Evolutionary conservation across 2,329 filamentous ascomycete genomes (phyloP).

Genomic region (Zymoseptoria pseudotritici): DNA sequence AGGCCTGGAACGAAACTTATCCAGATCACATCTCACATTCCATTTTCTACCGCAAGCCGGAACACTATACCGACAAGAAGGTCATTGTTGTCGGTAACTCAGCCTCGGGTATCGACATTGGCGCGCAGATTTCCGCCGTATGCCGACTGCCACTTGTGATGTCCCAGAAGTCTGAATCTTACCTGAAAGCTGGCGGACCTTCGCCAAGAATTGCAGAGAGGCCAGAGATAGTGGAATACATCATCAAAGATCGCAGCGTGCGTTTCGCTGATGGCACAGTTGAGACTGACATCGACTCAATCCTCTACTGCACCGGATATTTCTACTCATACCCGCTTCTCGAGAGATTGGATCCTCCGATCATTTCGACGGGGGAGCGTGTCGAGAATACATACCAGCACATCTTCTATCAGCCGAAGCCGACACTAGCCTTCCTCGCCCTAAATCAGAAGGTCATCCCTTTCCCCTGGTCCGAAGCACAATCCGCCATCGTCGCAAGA

Average conservation of each 20-base stretch:
- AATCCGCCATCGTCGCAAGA: slow-evolving; percentile 68
- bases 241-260: slow-evolving; percentile 53
- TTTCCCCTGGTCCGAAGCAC: slow-evolving; percentile 71
- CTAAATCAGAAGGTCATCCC: slow-evolving; percentile 82
- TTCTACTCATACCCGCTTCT: slow-evolving; percentile 77
- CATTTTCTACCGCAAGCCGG: slow-evolving; percentile 67
- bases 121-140: slow-evolving; percentile 60
- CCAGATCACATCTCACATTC: slow-evolving; percentile 47
- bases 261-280: slow-evolving; percentile 59
- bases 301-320: slow-evolving; percentile 87
- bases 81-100: slow-evolving; percentile 79
- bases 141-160: slow-evolving; percentile 57
- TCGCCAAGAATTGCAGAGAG: slow-evolving; percentile 50
- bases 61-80: slow-evolving; percentile 57
- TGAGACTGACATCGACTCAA: slow-evolving; percentile 61
- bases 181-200: slow-evolving; percentile 32
- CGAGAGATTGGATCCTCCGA: slow-evolving; percentile 40
- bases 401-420: slow-evolving; percentile 65
- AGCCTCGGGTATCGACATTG: slow-evolving; percentile 78
- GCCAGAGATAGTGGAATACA: slow-evolving; percentile 47
- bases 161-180: slow-evolving; percentile 49
- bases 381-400: slow-evolving; percentile 72
- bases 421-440: slow-evolving; percentile 69
- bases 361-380: slow-evolving; percentile 62
- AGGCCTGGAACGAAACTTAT: slow-evolving; percentile 33